phyloP scores from a whole-genome alignment of 306 rosid species.

The Vigna trinervia region DNA sequence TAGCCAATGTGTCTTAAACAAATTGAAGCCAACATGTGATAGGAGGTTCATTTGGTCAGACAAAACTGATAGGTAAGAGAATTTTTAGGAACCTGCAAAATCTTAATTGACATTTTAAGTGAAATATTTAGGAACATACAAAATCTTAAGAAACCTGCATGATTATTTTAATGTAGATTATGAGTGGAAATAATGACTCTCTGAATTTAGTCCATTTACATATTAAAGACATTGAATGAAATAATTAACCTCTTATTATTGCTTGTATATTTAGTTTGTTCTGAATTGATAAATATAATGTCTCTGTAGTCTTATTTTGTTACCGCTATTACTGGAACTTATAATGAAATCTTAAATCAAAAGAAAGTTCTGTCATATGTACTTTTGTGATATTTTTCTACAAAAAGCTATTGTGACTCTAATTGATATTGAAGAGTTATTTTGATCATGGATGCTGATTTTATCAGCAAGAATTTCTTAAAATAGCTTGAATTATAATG shows the following conservation, averaged over 20 bases:
- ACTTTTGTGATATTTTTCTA: background rate
- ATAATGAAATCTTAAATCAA: slow-evolving; percentile 7
- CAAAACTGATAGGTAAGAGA: slow-evolving; percentile 82
- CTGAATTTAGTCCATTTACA: slow-evolving; percentile 24
- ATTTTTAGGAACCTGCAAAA: background rate
- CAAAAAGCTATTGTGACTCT: slow-evolving; percentile 8
- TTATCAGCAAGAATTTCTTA: background rate
- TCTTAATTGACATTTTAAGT: too few relatives aligned
- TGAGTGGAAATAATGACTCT: slow-evolving; percentile 35
- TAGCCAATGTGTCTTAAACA: slow-evolving; percentile 52
- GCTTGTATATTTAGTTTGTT: slow-evolving; percentile 31
- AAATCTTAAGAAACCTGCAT: slow-evolving; percentile 3
- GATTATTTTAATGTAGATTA: slow-evolving; percentile 14
- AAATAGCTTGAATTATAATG: background rate
- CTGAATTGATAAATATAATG: background rate
- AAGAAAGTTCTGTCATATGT: background rate
- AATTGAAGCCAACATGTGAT: slow-evolving; percentile 69
- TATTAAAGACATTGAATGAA: slow-evolving; percentile 39
- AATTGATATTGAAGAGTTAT: background rate
- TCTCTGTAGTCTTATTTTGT: background rate
- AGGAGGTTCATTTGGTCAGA: slow-evolving; percentile 86
- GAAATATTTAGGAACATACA: slow-evolving; percentile 7
- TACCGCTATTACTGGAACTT: slow-evolving; percentile 4
- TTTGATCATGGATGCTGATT: background rate
- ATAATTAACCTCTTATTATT: slow-evolving; percentile 30